These are phyloP conservation scores for Bassia scoparia DNA, from an alignment of 148 eudicot species.

Conservation along the genomic window DNA sequence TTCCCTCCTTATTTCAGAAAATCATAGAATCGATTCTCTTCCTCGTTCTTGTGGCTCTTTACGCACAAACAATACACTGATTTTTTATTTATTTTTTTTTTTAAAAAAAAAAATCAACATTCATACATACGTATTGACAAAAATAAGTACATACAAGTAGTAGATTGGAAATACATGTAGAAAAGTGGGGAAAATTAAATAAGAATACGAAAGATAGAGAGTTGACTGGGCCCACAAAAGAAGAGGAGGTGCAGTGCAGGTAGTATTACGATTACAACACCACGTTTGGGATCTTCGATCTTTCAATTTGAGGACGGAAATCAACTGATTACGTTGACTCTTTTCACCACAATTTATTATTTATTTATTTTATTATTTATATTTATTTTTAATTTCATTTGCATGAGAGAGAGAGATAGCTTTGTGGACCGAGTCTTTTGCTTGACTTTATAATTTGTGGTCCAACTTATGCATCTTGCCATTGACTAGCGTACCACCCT, in stretches of 20 bases:
- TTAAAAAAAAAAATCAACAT: neutral
- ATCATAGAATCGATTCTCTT: no score
- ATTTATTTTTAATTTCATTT: no score
- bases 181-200: constrained; percentile 16
- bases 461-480: neutral
- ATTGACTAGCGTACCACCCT: constrained; percentile 13
- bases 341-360: no score
- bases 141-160: neutral
- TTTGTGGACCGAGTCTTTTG: constrained; percentile 35
- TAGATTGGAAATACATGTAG: constrained; percentile 6
- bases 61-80: no score
- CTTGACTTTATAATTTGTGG: constrained; percentile 11
- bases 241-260: no score
- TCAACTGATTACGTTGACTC: constrained; percentile 32
- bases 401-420: no score
- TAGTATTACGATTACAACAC: no score
- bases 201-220: neutral
- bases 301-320: neutral
- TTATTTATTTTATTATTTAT: no score
- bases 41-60: no score
- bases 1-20: no score
- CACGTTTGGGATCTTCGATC: constrained; percentile 19
- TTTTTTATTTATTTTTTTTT: no score
- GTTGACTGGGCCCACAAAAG: constrained; percentile 27
- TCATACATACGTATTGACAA: neutral